Evolutionary conservation across 805 yeast genomes (phyloP).

Genomic region (Wickerhamomyces ciferrii): DNA sequence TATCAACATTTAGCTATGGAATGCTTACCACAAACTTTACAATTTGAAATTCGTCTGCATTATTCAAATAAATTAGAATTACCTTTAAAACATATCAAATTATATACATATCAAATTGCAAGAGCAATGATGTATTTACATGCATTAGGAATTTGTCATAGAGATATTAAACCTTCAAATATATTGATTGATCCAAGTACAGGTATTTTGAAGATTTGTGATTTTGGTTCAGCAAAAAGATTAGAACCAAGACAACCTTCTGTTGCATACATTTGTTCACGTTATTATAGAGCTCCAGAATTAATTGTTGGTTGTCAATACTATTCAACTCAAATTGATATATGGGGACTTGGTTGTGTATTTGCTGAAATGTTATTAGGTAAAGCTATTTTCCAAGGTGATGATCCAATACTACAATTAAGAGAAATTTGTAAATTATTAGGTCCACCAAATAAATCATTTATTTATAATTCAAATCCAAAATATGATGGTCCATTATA

Average conservation of each 20-base stretch:
- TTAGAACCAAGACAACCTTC: conserved; percentile 79
- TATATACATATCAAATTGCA: conserved; percentile 74
- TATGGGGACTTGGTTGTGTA: conserved; percentile 98
- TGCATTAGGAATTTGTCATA: conserved; percentile 74
- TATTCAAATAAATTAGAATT: conserved; percentile 54
- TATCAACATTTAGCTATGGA: conserved; percentile 86
- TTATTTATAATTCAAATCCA: conserved; percentile 70
- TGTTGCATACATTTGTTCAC: conserved; percentile 91
- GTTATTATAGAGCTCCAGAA: conserved; percentile 96
- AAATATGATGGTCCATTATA: conserved; percentile 71
- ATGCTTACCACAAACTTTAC: conserved; percentile 77
- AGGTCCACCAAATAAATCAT: conserved; percentile 80
- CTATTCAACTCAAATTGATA: conserved; percentile 87
- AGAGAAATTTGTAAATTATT: conserved; percentile 85
- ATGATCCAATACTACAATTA: conserved; percentile 80
- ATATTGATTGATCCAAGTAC: conserved; percentile 69
- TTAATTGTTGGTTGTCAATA: conserved; percentile 84
- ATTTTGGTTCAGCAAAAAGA: conserved; percentile 81
- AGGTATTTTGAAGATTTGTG: conserved; percentile 70
- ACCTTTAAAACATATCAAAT: conserved; percentile 70
- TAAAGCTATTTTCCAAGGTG: conserved; percentile 93
- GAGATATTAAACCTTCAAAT: conserved; percentile 83
- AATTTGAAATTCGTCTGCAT: conserved; percentile 67
- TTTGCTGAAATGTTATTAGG: conserved; percentile 92
- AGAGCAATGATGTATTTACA: conserved; percentile 81